Evolutionary conservation across 176 grass and related monocot species (phyloP).

Genomic region (Musa troglodytarum): DNA sequence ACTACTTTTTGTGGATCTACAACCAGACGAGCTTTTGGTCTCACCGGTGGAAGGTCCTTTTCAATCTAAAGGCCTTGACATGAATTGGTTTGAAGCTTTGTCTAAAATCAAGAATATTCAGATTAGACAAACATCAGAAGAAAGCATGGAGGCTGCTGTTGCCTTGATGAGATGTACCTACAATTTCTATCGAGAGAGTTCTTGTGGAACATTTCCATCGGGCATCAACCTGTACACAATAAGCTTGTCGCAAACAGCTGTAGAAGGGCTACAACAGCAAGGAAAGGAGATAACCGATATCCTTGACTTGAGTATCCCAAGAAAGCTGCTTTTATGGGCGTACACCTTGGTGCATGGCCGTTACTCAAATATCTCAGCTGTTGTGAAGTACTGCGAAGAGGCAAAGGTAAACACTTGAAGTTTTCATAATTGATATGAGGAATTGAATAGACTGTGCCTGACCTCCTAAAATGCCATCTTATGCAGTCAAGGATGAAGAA

Average conservation of each 20-base stretch:
- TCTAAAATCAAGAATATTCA: constrained; percentile 79
- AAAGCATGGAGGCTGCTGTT: constrained; percentile 85
- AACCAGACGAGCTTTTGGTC: constrained; percentile 82
- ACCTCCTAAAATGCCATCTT: constrained; percentile 9
- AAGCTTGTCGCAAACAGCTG: constrained; percentile 30
- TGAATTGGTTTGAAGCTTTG: constrained; percentile 89
- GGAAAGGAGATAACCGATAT: constrained; percentile 37
- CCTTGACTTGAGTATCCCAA: constrained; percentile 84
- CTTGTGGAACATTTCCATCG: constrained; percentile 66
- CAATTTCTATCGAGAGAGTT: constrained; percentile 90
- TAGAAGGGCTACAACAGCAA: constrained; percentile 34
- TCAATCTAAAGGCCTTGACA: constrained; percentile 88
- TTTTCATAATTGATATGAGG: not conserved
- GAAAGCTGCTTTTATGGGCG: constrained; percentile 89
- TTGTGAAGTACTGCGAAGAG: constrained; percentile 88
- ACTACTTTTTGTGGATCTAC: constrained; percentile 69
- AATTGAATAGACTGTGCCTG: not conserved
- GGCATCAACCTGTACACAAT: constrained; percentile 74
- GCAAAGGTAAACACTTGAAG: constrained; percentile 51
- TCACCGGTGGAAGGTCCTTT: constrained; percentile 56
- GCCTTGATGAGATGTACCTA: constrained; percentile 74
- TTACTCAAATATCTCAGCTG: constrained; percentile 63
- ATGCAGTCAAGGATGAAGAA: constrained; percentile 73
- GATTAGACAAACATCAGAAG: constrained; percentile 65
- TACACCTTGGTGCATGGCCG: constrained; percentile 69